A percentile compares a stretch with the other conserved stretches of the same genome.
Evolutionary conservation across 2,329 filamentous ascomycete species (phyloP).

Genomic region (Exophiala lecanii-corni): DNA sequence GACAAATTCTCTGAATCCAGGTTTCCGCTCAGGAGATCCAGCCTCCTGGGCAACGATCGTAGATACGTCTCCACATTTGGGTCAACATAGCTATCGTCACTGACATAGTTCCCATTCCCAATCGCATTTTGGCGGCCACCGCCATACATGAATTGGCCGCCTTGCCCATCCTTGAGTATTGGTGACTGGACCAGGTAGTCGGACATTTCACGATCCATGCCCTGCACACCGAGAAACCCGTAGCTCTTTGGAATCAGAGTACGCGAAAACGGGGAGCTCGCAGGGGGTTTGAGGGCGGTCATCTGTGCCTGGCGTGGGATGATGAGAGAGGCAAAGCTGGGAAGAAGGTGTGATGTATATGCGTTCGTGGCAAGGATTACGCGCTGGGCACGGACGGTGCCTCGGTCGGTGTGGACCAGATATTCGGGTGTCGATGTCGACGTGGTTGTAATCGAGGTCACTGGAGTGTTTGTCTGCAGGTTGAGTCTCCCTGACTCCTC

Average conservation of each 20-base stretch:
- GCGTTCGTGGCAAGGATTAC: slow-evolving; percentile 79
- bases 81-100: slow-evolving; percentile 48
- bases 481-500: slow-evolving; percentile 25
- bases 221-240: slow-evolving; percentile 47
- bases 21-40: slow-evolving; percentile 32
- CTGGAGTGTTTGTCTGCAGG: slow-evolving; percentile 32
- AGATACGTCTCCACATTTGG: slow-evolving; percentile 38
- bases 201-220: slow-evolving; percentile 53
- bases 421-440: slow-evolving; percentile 47
- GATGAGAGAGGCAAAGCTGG: slow-evolving; percentile 64
- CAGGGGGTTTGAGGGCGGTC: slow-evolving; percentile 42
- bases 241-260: slow-evolving; percentile 27
- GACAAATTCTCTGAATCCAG: background rate
- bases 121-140: slow-evolving; percentile 46
- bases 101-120: slow-evolving; percentile 44
- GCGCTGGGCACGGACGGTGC: slow-evolving; percentile 55
- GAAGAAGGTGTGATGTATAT: slow-evolving; percentile 73
- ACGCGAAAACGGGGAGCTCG: slow-evolving; percentile 21
- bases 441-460: slow-evolving; percentile 22
- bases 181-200: slow-evolving; percentile 63
- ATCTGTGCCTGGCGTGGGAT: slow-evolving; percentile 65
- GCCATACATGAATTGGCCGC: slow-evolving; percentile 55
- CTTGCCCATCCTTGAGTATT: slow-evolving; percentile 27
- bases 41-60: slow-evolving; percentile 34
- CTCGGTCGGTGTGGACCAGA: slow-evolving; percentile 65